Percentiles rank a stretch among this genome's conserved stretches.
Conservation (phyloP, 129 eudicot species). For the Centrapalus pauciflorus region DNA sequence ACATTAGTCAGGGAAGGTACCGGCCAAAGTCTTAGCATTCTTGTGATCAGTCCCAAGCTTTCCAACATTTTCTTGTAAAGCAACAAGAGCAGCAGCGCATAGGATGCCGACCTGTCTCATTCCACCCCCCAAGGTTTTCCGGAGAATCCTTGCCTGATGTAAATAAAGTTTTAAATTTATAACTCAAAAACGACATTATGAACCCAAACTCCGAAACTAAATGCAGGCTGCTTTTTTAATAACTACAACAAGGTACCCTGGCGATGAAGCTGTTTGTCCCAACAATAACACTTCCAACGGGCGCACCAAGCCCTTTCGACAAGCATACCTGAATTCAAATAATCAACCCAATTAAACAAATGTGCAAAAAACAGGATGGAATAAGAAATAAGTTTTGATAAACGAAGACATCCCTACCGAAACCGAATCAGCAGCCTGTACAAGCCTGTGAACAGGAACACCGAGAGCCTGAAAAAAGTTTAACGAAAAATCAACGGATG, state of each 20-base stretch:
- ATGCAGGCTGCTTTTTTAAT: background rate
- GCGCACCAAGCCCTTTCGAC: constrained; percentile 98
- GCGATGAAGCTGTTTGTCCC: constrained; percentile 74
- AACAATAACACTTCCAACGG: constrained; percentile 84
- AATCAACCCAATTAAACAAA: background rate
- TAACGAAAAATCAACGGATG: background rate
- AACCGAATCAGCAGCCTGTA: constrained; percentile 97
- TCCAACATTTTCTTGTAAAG: constrained; percentile 64
- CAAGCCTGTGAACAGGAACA: constrained; percentile 90
- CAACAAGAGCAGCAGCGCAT: constrained; percentile 95
- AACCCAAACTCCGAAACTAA: constrained; percentile 1
- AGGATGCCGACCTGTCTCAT: constrained; percentile 95
- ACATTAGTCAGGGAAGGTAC: constrained; percentile 37
- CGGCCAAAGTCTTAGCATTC: constrained; percentile 85
- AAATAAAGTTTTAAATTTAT: background rate
- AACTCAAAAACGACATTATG: background rate
- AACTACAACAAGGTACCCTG: constrained; percentile 41
- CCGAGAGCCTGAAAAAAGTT: constrained; percentile 71
- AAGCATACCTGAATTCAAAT: constrained; percentile 58
- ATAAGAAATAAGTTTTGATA: background rate
- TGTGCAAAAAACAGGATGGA: too few species aligned
- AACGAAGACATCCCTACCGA: constrained; percentile 43
- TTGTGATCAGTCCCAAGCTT: constrained; percentile 84
- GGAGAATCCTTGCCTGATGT: constrained; percentile 64
- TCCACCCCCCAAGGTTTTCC: constrained; percentile 97